These are phyloP conservation scores for Elsinoe necatrix DNA, from an alignment of 2,329 filamentous ascomycete genomes.

Conservation along the genomic window DNA sequence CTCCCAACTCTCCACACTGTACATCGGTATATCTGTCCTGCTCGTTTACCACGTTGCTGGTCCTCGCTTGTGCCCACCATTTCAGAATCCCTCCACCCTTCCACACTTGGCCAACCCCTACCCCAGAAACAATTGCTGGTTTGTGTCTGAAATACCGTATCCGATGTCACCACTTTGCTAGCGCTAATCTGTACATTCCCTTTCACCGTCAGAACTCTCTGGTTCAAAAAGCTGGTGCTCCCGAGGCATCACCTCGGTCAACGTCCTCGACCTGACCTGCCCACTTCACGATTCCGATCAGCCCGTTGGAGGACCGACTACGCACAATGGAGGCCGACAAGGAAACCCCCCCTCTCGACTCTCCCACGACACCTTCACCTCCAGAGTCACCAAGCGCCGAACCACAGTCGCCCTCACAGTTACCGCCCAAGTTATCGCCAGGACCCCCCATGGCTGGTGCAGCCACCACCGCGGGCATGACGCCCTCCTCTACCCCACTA, in stretches of 20 bases:
- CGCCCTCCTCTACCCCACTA: slow-evolving; percentile 72
- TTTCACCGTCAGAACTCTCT: neutral
- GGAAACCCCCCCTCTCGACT: slow-evolving; percentile 15
- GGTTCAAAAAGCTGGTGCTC: neutral
- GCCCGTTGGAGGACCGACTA: neutral
- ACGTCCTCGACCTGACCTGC: neutral
- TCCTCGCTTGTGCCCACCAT: neutral
- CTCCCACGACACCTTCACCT: slow-evolving; percentile 15
- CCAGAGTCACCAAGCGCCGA: slow-evolving; percentile 14
- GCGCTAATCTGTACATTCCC: neutral
- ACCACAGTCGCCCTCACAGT: neutral
- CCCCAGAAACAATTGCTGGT: neutral
- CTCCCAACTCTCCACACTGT: neutral
- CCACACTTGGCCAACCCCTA: neutral
- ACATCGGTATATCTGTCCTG: neutral
- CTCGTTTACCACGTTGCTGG: neutral
- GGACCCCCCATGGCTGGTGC: slow-evolving; percentile 53
- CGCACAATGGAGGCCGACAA: slow-evolving; percentile 13
- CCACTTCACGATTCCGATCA: neutral
- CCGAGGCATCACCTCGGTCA: neutral
- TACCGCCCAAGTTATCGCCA: slow-evolving; percentile 45
- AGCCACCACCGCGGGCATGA: slow-evolving; percentile 50
- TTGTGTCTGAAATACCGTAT: neutral
- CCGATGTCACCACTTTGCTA: neutral
- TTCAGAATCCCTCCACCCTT: neutral